Percentiles rank a stretch among this genome's conserved stretches.
These are phyloP conservation scores for Fusarium humuli DNA, from an alignment of 2,329 filamentous ascomycete species.

Conservation along the genomic window DNA sequence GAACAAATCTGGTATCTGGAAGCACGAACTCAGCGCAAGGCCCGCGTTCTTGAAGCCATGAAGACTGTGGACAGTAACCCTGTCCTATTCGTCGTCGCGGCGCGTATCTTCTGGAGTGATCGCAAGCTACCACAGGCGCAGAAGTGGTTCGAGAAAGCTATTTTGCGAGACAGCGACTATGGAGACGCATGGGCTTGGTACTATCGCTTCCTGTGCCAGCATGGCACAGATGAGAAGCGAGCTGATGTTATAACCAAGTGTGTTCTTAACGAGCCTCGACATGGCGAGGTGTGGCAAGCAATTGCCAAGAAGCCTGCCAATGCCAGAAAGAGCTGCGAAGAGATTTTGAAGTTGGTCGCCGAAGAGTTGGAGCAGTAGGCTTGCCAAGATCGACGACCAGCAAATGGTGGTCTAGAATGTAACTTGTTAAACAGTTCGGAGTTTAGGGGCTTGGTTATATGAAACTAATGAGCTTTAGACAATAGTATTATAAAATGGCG, in stretches of 20 bases:
- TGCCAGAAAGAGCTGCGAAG: slow-evolving; percentile 78
- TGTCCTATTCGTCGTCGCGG: slow-evolving; percentile 88
- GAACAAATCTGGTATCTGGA: slow-evolving; percentile 98
- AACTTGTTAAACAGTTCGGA: slow-evolving; percentile 18
- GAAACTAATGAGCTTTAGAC: slow-evolving; percentile 35
- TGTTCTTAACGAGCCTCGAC: slow-evolving; percentile 83
- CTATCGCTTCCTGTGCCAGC: slow-evolving; percentile 90
- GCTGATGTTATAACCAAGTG: slow-evolving; percentile 86
- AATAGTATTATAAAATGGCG: slow-evolving; percentile 3
- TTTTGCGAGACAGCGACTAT: slow-evolving; percentile 84
- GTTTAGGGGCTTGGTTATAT: slow-evolving; percentile 23
- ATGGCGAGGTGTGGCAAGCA: slow-evolving; percentile 92
- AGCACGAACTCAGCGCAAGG: slow-evolving; percentile 89
- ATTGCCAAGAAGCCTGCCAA: slow-evolving; percentile 89
- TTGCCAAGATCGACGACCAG: not conserved
- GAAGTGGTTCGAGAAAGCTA: slow-evolving; percentile 97
- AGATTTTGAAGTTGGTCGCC: slow-evolving; percentile 84
- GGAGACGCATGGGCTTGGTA: slow-evolving; percentile 99
- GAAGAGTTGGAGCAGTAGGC: slow-evolving; percentile 52
- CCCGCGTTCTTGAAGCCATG: slow-evolving; percentile 91
- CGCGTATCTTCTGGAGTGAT: slow-evolving; percentile 96
- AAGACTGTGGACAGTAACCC: slow-evolving; percentile 97
- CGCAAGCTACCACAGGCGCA: slow-evolving; percentile 92
- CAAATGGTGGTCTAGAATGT: slow-evolving; percentile 4
- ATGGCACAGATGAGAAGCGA: slow-evolving; percentile 94